Conservation (phyloP, 139 green algal species). For the Chlamydomonas applanata region DNA sequence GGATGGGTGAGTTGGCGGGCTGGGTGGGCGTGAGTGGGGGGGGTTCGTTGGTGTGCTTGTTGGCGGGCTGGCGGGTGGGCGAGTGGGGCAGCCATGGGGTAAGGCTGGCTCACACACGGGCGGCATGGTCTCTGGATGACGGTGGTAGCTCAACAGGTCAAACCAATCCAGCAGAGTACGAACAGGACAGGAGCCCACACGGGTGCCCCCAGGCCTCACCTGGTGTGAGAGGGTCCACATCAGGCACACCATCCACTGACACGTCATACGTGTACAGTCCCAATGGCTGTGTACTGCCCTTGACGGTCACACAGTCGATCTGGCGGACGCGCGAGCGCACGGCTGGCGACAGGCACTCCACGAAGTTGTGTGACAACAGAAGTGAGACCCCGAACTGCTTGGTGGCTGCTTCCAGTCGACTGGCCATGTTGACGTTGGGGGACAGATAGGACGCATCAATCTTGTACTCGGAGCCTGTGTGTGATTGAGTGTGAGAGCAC, state of each 20-base stretch:
- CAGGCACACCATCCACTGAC: slow-evolving; percentile 5
- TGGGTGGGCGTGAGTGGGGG: no score
- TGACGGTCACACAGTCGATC: slow-evolving; percentile 92
- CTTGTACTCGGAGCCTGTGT: slow-evolving; percentile 87
- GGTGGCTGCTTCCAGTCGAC: slow-evolving; percentile 90
- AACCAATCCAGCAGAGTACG: no score
- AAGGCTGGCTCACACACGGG: no score
- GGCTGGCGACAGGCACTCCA: slow-evolving; percentile 54
- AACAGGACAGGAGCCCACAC: no score
- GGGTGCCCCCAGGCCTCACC: neutral
- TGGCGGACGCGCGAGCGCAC: slow-evolving; percentile 58
- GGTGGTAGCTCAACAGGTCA: no score
- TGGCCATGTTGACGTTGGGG: slow-evolving; percentile 97
- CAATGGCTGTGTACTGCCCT: slow-evolving; percentile 82
- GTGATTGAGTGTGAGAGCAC: neutral
- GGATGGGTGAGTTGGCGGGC: no score
- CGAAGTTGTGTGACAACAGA: slow-evolving; percentile 77
- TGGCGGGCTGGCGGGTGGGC: no score
- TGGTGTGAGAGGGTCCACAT: neutral
- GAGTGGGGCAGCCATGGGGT: no score
- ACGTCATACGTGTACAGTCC: slow-evolving; percentile 82
- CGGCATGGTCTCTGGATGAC: no score
- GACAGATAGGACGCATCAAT: slow-evolving; percentile 95
- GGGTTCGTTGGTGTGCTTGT: no score
- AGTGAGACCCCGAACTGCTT: slow-evolving; percentile 91